phyloP scores from a whole-genome alignment of 2,329 filamentous ascomycete species.

The Coleophoma eucalyptorum region DNA sequence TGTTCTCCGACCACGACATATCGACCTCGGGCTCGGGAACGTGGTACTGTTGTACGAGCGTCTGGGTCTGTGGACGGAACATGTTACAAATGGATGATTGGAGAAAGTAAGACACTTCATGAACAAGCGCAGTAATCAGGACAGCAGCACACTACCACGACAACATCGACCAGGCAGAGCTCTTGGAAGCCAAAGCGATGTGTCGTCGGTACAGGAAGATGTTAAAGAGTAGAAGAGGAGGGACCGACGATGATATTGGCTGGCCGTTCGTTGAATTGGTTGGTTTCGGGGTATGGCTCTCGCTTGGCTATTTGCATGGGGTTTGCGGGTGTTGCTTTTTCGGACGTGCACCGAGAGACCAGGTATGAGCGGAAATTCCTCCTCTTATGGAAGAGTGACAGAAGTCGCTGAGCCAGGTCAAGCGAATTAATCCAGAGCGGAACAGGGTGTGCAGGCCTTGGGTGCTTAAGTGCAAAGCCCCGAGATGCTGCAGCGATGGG shows the following conservation, averaged over 20 bases:
- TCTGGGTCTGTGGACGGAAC: neutral
- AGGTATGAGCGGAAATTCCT: slow-evolving; percentile 8
- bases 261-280: neutral
- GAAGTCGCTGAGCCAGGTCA: neutral
- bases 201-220: neutral
- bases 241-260: slow-evolving; percentile 1
- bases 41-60: neutral
- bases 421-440: neutral
- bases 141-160: neutral
- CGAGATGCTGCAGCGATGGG: neutral
- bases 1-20: slow-evolving; percentile 14
- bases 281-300: slow-evolving; percentile 10
- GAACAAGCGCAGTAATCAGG: too few species aligned
- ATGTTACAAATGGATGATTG: neutral
- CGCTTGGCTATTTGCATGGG: slow-evolving; percentile 11
- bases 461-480: neutral
- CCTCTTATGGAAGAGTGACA: slow-evolving; percentile 9
- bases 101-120: neutral
- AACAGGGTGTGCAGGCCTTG: neutral
- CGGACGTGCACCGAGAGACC: slow-evolving; percentile 12
- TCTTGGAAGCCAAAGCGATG: neutral
- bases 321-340: slow-evolving; percentile 8
- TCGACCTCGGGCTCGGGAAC: slow-evolving; percentile 7
- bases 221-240: neutral
- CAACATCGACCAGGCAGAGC: neutral